Base-by-base conservation (phyloP, 129 eudicot species). In the Tagetes erecta region DNA sequence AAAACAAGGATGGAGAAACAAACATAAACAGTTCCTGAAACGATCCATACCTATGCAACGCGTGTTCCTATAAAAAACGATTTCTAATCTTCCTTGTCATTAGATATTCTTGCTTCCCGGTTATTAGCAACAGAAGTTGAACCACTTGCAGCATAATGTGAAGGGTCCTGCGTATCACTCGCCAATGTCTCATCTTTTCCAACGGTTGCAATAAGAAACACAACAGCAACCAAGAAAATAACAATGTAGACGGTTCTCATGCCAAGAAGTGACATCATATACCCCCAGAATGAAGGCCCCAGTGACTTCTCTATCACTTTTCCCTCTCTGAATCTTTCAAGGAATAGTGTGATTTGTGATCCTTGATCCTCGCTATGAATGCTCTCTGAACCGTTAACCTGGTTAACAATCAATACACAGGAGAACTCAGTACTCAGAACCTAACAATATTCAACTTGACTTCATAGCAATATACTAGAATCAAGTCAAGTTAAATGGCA, bases 371-470 rank as follows among this genome's bases (percentile, higher is more conserved):
- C 87, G 41, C 84, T 88, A 37, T 81, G 81, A 27, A 94, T 83
- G 78, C 81, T 83, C 64, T 90, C 98, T n/a, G 91, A 91, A 10
- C 89, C 97, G 38, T 84, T 74, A 41, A 94, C 97, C 98, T 94
- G 84, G 34, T 62, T 45, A 64, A 9, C 63, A 70, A 74, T 41
- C 58, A 66, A 65, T 27, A 78, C 45, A 58, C 44, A 55, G 30
- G 63, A 65, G 34, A 76, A 20, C 45, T 53, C 1, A 52, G 80
- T 71, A 40, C 27, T 51, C 1, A n/a, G 27, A 13, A 51, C 49
- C 63, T 38, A 56, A 53, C 52, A 14, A 13, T 70, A 52, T 8
- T n/a, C 58, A 8, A 46, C 31, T 5, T 42, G 46, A 42, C 8
- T 9, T 42, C 0, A 42, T 42, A 42, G 8, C 46, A 42, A 42